Base-by-base conservation (phyloP, 129 eudicot species). In the Calendula officinalis region DNA sequence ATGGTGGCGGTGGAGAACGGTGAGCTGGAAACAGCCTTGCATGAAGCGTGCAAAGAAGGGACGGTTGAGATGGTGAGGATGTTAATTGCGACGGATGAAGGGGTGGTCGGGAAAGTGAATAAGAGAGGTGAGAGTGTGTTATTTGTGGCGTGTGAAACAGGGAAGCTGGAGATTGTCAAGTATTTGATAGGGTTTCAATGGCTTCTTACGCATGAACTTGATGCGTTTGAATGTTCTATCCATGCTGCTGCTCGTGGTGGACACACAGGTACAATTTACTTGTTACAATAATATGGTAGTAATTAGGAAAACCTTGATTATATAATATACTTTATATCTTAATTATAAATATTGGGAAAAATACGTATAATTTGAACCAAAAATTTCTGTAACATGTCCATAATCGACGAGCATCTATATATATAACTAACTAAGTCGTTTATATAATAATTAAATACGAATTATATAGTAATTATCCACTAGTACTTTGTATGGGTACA, bases 181-280 rank as follows among this genome's bases (percentile, higher is more conserved):
- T 36, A 60, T 56, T 41, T 83, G 73, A 2, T 83, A 13, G 52
- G 46, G 62, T 69, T 73, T 14, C 78, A 71, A 3, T 52, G 64
- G 78, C 64, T 83, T 66, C 53, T 80, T 36, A 51, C 59, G 82
- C 76, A 79, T 14, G 85, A 83, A 61, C 39, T 76, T 36, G 89
- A 83, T 73, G 72, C 50, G 3, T 66, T 10, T 37, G 54, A 61
- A 11, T 76, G 72, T 74, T 79, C 89, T 5, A 76, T 83, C 49
- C 89, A 83, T 74, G 85, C 58, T 49, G 89, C 89, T 65, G 89
- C 83, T 55, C 64, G 80, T 6, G 79, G 60, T 52, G 89, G 89
- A 39, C 82, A 77, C 48, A 80, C 78, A 60, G 83, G 89, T 81
- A 70, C 9, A 5, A 62, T 48, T 22, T 2, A 22, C 30, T 22